A percentile compares a stretch with the other conserved stretches of the same genome.
phyloP scores from a whole-genome alignment of 257 asterid species.

The Salvia hispanica region DNA sequence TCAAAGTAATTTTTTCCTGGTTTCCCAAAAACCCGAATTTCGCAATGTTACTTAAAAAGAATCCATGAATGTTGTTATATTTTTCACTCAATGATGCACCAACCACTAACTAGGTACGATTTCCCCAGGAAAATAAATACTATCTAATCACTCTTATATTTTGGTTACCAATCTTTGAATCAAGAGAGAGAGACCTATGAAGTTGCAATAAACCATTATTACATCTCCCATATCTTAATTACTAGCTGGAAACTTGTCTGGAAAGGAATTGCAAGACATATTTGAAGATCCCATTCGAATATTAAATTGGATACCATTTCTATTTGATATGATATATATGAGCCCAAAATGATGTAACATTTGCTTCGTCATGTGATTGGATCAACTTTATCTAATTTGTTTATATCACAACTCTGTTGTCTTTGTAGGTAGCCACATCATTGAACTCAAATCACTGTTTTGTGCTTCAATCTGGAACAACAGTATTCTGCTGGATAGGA shows the following conservation, averaged over 20 bases:
- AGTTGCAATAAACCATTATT: not conserved
- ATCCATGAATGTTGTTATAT: not conserved
- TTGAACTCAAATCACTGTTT: constrained; percentile 81
- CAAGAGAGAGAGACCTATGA: not conserved
- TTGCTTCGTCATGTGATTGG: constrained; percentile 7
- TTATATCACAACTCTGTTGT: constrained; percentile 26
- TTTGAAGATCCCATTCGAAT: not conserved
- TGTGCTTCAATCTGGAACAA: constrained; percentile 87
- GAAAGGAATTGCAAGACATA: too few species aligned
- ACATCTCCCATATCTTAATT: not conserved
- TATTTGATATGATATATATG: not conserved
- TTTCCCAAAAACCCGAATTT: not conserved
- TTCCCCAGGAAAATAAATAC: too few species aligned
- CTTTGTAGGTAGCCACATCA: constrained; percentile 69
- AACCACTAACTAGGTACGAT: not conserved
- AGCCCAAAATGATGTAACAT: not conserved
- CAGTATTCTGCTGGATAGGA: constrained; percentile 88
- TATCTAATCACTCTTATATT: too few species aligned
- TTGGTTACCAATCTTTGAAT: too few species aligned
- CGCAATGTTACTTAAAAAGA: not conserved
- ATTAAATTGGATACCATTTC: not conserved
- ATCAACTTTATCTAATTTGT: constrained; percentile 2
- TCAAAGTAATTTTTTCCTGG: not conserved
- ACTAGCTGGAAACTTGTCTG: not conserved
- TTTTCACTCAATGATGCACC: not conserved